phyloP scores from a whole-genome alignment of 108 stramenopile genomes.

The Craspedostauros australis region DNA sequence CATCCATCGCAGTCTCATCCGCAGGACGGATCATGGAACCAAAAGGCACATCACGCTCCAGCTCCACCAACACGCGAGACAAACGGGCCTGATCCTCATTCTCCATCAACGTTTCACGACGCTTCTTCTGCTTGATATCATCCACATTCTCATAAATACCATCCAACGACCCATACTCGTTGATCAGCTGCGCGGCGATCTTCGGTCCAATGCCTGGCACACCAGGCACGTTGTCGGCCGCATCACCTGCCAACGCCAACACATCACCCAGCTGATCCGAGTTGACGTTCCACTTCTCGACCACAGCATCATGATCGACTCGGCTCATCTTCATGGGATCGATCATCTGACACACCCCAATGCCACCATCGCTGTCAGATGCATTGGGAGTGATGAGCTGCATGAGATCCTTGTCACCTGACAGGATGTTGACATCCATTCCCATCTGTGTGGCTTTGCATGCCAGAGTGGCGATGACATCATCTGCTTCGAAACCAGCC shows the following conservation, averaged over 20 bases:
- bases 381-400: constrained; percentile 64
- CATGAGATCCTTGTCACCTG: constrained; percentile 89
- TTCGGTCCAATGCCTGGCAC: constrained; percentile 87
- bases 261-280: constrained; percentile 71
- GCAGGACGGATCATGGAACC: constrained; percentile 16
- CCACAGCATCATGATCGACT: constrained; percentile 52
- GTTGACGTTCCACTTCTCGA: constrained; percentile 72
- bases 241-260: constrained; percentile 81
- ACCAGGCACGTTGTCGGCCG: constrained; percentile 84
- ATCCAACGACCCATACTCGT: constrained; percentile 64
- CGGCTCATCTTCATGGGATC: constrained; percentile 73
- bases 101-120: constrained; percentile 50
- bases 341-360: constrained; percentile 63
- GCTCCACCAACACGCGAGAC: constrained; percentile 38
- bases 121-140: constrained; percentile 53
- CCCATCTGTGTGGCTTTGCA: constrained; percentile 55
- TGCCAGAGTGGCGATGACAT: constrained; percentile 84
- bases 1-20: constrained; percentile 9
- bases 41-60: constrained; percentile 29
- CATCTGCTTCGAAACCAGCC: constrained; percentile 80
- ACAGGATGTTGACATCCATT: constrained; percentile 61
- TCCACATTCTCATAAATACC: constrained; percentile 42
- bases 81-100: constrained; percentile 47
- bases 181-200: constrained; percentile 64
- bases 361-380: not conserved